phyloP scores from a whole-genome alignment of 805 yeast genomes.

The Candida peoriensis region DNA sequence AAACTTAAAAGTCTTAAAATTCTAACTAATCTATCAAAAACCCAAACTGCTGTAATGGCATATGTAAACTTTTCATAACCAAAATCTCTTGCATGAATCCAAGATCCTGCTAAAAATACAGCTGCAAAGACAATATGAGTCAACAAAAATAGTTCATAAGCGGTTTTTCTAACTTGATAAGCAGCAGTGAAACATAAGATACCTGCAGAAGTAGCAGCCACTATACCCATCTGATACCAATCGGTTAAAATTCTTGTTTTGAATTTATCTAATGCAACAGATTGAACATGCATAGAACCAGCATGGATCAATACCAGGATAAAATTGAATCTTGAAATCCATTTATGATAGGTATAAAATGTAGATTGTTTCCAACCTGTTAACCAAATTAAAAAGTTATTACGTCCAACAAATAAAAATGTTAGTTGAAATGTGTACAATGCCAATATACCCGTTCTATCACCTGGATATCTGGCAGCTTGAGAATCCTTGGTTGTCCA shows the following conservation, averaged over 20 bases:
- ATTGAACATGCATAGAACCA: constrained; percentile 19
- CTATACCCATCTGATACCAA: constrained; percentile 22
- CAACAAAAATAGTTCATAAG: constrained; percentile 57
- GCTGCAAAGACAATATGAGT: constrained; percentile 53
- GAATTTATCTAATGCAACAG: constrained; percentile 11
- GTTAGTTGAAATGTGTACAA: constrained; percentile 44
- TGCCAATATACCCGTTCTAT: constrained; percentile 20
- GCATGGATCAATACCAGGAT: constrained; percentile 17
- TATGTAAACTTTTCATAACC: constrained; percentile 45
- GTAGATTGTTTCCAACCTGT: constrained; percentile 66
- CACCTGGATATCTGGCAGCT: constrained; percentile 23
- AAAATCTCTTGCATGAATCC: constrained; percentile 49
- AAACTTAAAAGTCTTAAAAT: constrained; percentile 18
- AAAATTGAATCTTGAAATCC: constrained; percentile 46
- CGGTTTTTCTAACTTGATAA: constrained; percentile 44
- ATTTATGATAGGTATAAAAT: constrained; percentile 62
- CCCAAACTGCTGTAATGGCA: constrained; percentile 37
- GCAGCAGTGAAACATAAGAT: constrained; percentile 10
- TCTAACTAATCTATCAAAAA: constrained; percentile 46
- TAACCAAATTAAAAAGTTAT: constrained; percentile 55
- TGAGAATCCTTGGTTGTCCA: constrained; percentile 16
- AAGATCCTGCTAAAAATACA: constrained; percentile 46
- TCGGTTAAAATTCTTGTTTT: constrained; percentile 5
- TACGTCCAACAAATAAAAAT: constrained; percentile 65
- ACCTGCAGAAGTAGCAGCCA: constrained; percentile 10